Conservation (phyloP, 192 early-diverging fungal genomes). For the Tieghemiomyces parasiticus region DNA sequence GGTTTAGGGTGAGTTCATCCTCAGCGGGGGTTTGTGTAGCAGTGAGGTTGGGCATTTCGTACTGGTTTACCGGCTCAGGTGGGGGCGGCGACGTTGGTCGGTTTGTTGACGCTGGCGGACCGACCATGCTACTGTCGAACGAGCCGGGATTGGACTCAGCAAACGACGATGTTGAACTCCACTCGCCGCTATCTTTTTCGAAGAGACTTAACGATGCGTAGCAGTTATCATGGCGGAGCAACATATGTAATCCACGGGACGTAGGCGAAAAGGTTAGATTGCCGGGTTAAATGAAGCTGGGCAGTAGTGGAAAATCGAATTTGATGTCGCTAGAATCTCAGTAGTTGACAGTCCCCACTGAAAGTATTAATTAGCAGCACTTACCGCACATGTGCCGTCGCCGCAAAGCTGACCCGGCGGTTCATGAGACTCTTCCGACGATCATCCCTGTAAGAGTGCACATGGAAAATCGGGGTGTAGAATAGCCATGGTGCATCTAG, state of each 20-base stretch:
- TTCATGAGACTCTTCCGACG: neutral
- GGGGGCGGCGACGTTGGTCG: neutral
- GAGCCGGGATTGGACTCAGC: neutral
- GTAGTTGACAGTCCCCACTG: too few relatives aligned
- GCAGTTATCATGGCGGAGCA: too few relatives aligned
- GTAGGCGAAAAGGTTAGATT: too few relatives aligned
- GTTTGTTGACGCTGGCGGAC: neutral
- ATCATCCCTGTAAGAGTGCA: too few relatives aligned
- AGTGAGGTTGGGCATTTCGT: neutral
- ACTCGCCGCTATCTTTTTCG: neutral
- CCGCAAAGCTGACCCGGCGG: slow-evolving; percentile 4
- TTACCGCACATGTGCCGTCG: slow-evolving; percentile 3
- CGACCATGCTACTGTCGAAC: neutral
- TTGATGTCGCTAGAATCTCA: too few relatives aligned
- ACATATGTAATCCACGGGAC: too few relatives aligned
- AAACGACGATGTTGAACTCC: neutral
- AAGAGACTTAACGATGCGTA: too few relatives aligned
- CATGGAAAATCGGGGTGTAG: too few relatives aligned
- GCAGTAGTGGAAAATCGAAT: too few relatives aligned
- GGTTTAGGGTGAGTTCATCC: neutral
- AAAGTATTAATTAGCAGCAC: too few relatives aligned
- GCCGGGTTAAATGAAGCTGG: too few relatives aligned
- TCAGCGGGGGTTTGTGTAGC: neutral
- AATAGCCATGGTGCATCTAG: too few relatives aligned
- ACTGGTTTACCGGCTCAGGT: neutral